phyloP scores from a whole-genome alignment of 805 yeast genomes.

The Hemisphaericaspora nanyangensis region DNA sequence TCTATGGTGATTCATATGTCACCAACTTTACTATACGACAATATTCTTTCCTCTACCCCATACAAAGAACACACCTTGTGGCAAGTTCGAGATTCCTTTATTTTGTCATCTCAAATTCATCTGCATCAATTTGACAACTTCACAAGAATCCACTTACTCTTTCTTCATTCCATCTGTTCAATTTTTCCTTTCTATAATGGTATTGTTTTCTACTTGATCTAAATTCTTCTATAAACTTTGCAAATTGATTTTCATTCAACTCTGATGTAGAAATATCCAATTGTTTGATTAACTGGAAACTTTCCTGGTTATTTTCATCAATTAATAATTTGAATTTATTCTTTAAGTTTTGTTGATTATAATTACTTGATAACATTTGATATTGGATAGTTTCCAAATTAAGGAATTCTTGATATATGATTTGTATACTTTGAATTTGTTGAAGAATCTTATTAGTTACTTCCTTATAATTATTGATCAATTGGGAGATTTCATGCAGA shows the following conservation, averaged over 20 bases:
- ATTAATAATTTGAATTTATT: slow-evolving; percentile 24
- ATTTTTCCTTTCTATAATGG: slow-evolving; percentile 34
- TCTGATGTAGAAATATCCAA: slow-evolving; percentile 8
- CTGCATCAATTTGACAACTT: no score
- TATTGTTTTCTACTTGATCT: slow-evolving; percentile 22
- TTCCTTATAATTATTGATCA: slow-evolving; percentile 18
- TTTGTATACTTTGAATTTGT: slow-evolving; percentile 21
- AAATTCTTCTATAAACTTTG: slow-evolving; percentile 17
- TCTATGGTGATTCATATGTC: no score
- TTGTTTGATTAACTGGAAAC: slow-evolving; percentile 14
- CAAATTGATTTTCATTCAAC: slow-evolving; percentile 12
- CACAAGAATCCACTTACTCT: slow-evolving; percentile 35
- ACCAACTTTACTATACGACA: no score
- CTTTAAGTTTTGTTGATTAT: slow-evolving; percentile 27
- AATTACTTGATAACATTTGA: slow-evolving; percentile 34
- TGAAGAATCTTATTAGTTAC: slow-evolving; percentile 18
- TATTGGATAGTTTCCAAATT: slow-evolving; percentile 35
- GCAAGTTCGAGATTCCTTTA: no score
- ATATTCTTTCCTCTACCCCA: no score
- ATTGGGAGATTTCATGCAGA: slow-evolving; percentile 5
- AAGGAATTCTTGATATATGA: slow-evolving; percentile 28
- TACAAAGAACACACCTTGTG: no score
- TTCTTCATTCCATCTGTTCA: slow-evolving; percentile 42
- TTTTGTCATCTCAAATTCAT: no score
- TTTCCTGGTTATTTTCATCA: slow-evolving; percentile 18